Evolutionary conservation across 306 rosid genomes (phyloP).

Genomic region (Canavalia ensiformis): DNA sequence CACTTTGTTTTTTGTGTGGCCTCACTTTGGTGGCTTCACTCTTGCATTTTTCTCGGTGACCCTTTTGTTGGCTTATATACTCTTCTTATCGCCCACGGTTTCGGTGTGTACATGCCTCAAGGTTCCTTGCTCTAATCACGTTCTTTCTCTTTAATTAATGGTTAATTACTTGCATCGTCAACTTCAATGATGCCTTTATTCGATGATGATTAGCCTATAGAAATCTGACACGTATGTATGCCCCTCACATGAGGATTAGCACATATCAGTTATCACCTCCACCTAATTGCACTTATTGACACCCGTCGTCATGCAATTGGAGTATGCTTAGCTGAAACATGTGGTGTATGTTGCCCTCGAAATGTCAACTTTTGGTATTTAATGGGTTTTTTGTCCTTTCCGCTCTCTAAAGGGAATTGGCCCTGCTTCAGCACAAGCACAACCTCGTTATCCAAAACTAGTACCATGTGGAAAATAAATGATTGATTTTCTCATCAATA

Average conservation of each 20-base stretch:
- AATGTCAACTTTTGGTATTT: constrained; percentile 42
- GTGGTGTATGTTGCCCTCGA: background rate
- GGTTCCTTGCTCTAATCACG: constrained; percentile 37
- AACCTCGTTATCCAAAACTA: background rate
- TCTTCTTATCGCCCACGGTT: constrained; percentile 10
- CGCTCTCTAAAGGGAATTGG: background rate
- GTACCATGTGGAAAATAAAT: too few relatives aligned
- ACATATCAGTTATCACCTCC: constrained; percentile 16
- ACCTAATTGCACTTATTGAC: constrained; percentile 1
- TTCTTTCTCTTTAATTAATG: constrained; percentile 37
- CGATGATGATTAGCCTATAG: constrained; percentile 32
- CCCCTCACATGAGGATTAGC: constrained; percentile 18
- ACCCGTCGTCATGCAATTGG: background rate
- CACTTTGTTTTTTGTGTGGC: background rate
- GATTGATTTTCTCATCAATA: too few relatives aligned
- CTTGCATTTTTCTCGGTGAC: constrained; percentile 10
- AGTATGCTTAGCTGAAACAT: background rate
- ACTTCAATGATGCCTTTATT: constrained; percentile 52
- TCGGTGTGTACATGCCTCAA: background rate
- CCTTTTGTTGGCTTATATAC: constrained; percentile 53
- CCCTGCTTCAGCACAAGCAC: background rate
- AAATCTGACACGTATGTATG: constrained; percentile 25
- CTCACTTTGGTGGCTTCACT: background rate
- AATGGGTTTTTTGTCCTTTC: background rate
- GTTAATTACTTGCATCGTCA: constrained; percentile 51